Evolutionary conservation across 495 filamentous ascomycete genomes (phyloP), one percentile per base, ranked within the genome.

Genomic region (Tuber calosporum): DNA sequence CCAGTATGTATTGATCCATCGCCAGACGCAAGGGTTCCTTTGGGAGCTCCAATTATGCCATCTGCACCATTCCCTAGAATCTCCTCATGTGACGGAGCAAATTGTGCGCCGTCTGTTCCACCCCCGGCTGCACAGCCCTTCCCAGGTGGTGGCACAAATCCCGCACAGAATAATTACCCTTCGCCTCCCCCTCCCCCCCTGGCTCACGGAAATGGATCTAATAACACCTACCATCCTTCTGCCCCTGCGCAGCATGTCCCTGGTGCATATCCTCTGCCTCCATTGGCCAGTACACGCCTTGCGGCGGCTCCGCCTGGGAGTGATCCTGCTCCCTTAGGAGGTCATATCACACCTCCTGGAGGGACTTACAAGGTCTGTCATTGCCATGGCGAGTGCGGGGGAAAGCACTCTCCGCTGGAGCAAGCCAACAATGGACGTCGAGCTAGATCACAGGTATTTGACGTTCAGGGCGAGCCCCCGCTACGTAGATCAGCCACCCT

Each of bases 1-100:
- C 78, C 78, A 45, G 53, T 80, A 34, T 80, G 77, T 30, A 71
- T 80, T 39, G 78, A 80, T 37, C 71, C 77, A 11, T 79, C 73
- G 4, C 77, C 79, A 30, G 73, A 77, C 22, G 78, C 71, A 26
- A 68, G 69, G 45, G 41, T 76, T 62, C 77, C 78, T 66, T 69
- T 71, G 36, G 72, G 39, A n/a, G 77, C 77, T 68, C 67, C 71
- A 30, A 43, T 58, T 48, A 45, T 66, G 58, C 45, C 75, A 20
- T 41, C 48, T 36, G 22, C 67, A 38, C 40, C 17, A n/a, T 73
- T 66, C 45, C 67, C 67, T 62, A 22, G 67, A 7, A 30, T 22
- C 13, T 67, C 41, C 37, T n/a, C 62, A 58, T 42, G 67, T 17
- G 26, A 26, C 41, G 42, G 43, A 68, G 11, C 40, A 41, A 67